Conservation (phyloP, 1,139 yeast species). For the Hemisphaericaspora xylanilytica region DNA sequence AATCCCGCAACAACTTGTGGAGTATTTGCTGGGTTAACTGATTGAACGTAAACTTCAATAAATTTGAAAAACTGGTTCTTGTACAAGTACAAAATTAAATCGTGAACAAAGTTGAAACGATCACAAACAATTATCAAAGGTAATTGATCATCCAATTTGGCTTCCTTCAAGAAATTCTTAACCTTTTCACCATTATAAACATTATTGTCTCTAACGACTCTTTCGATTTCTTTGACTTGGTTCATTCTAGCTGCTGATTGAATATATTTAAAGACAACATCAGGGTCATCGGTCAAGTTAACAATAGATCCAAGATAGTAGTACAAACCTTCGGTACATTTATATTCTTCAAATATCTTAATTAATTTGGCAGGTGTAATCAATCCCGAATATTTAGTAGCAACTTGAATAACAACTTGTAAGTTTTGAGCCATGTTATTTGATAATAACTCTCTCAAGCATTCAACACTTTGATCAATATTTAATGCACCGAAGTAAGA, state of each 20-base stretch:
- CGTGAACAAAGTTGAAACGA: constrained; percentile 88
- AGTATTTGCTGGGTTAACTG: constrained; percentile 91
- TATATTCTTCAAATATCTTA: constrained; percentile 89
- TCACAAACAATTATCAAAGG: constrained; percentile 97
- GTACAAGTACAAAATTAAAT: constrained; percentile 86
- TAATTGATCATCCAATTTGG: constrained; percentile 88
- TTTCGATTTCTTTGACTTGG: constrained; percentile 91
- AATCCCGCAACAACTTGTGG: constrained; percentile 97
- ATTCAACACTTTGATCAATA: constrained; percentile 88
- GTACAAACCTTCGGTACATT: constrained; percentile 89
- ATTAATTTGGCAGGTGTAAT: constrained; percentile 84
- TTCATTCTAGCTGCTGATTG: constrained; percentile 91
- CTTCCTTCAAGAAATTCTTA: constrained; percentile 93
- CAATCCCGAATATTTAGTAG: constrained; percentile 92
- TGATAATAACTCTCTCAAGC: constrained; percentile 81
- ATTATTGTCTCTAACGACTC: constrained; percentile 90
- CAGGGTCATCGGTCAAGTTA: constrained; percentile 89
- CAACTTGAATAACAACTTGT: constrained; percentile 93
- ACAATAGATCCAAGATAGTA: constrained; percentile 92
- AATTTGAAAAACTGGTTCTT: constrained; percentile 94
- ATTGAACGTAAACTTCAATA: constrained; percentile 96
- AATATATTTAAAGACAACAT: constrained; percentile 92
- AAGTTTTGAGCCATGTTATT: constrained; percentile 81
- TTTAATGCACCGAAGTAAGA: constrained; percentile 90
- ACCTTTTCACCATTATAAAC: constrained; percentile 97